These are phyloP conservation scores for Linnemannia schmuckeri DNA, from an alignment of 192 early-diverging fungal genomes.

Conservation along the genomic window DNA sequence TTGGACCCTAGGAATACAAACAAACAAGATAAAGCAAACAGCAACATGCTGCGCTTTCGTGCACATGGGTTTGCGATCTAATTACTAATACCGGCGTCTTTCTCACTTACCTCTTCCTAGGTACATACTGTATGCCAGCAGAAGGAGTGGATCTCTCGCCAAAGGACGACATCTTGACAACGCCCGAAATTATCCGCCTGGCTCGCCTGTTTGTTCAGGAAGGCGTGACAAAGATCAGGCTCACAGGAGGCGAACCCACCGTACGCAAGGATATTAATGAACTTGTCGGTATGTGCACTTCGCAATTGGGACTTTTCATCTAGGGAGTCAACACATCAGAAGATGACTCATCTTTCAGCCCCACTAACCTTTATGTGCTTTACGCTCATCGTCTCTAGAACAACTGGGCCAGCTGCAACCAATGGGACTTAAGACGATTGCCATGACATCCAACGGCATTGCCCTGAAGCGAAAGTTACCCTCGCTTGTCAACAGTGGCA, in stretches of 20 bases:
- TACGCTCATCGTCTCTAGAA: slow-evolving; percentile 28
- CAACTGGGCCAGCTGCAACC: slow-evolving; percentile 81
- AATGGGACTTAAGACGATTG: slow-evolving; percentile 82
- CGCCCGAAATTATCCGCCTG: slow-evolving; percentile 84
- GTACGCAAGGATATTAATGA: slow-evolving; percentile 91
- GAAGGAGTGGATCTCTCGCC: slow-evolving; percentile 86
- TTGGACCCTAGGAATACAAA: slow-evolving; percentile 1
- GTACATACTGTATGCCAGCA: slow-evolving; percentile 97
- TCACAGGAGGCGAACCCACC: slow-evolving; percentile 98
- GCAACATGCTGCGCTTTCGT: neutral
- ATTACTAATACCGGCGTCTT: neutral
- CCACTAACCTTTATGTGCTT: neutral
- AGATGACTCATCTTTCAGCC: neutral
- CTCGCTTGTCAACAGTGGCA: slow-evolving; percentile 73
- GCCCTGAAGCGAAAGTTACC: slow-evolving; percentile 89
- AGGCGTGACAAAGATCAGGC: slow-evolving; percentile 93
- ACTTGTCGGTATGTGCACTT: slow-evolving; percentile 73
- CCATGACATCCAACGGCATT: slow-evolving; percentile 97
- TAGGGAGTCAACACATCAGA: neutral
- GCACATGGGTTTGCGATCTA: neutral
- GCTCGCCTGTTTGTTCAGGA: slow-evolving; percentile 88
- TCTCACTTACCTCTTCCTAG: slow-evolving; percentile 41
- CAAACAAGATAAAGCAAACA: slow-evolving; percentile 9
- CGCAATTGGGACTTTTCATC: neutral
- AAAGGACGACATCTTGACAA: slow-evolving; percentile 76